Percentiles rank a stretch among this genome's conserved stretches.
Conservation (phyloP, 129 eudicot genomes). For the Cynara cardunculus region DNA sequence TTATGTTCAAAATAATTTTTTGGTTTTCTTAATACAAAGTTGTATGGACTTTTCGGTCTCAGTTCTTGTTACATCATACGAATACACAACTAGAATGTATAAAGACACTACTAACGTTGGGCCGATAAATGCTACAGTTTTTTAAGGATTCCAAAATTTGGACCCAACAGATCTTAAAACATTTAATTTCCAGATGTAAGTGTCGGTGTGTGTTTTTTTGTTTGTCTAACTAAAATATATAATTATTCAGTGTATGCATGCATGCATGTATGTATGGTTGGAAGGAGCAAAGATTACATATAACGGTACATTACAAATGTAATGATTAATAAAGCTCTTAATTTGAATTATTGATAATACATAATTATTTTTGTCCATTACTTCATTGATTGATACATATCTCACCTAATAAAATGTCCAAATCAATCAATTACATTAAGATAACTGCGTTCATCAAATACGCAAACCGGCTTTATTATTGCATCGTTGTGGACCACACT, state of each 20-base stretch:
- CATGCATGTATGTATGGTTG: too few species aligned
- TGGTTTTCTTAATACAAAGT: neutral
- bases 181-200: neutral
- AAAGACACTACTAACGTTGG: neutral
- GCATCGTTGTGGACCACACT: neutral
- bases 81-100: neutral
- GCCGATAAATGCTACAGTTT: neutral
- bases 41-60: neutral
- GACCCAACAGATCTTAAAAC: neutral
- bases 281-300: too few species aligned
- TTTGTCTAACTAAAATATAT: too few species aligned
- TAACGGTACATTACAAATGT: neutral
- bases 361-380: neutral
- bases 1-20: too few species aligned
- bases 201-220: neutral
- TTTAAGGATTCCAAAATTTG: neutral
- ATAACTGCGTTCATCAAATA: too few species aligned
- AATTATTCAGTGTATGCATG: neutral
- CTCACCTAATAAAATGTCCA: neutral
- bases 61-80: too few species aligned
- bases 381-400: neutral
- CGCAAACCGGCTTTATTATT: neutral
- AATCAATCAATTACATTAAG: neutral
- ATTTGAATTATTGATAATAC: neutral
- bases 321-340: neutral